Conservation (phyloP, 2,329 filamentous ascomycete species). For the Lachnellula willkommii region DNA sequence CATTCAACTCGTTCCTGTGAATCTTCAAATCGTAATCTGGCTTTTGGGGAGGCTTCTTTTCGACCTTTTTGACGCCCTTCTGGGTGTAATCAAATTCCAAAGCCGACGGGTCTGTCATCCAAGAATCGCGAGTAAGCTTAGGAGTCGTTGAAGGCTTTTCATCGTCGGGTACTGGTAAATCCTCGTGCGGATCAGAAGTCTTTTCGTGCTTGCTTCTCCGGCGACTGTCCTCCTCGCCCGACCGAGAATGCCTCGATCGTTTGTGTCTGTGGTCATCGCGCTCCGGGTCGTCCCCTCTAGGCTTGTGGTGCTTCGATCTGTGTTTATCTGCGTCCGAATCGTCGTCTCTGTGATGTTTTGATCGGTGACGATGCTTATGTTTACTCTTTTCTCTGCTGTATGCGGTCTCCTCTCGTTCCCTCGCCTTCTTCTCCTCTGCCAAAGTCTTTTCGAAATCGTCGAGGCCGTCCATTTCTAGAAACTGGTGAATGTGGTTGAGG, state of each 20-base stretch:
- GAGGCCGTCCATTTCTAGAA: constrained; percentile 45
- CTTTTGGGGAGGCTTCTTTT: constrained; percentile 34
- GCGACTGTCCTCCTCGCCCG: constrained; percentile 32
- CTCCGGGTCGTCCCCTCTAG: constrained; percentile 36
- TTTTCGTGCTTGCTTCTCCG: constrained; percentile 36
- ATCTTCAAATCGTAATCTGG: constrained; percentile 40
- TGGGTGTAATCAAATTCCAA: constrained; percentile 80
- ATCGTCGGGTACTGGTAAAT: constrained; percentile 48
- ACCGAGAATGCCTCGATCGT: constrained; percentile 44
- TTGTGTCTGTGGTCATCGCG: constrained; percentile 59
- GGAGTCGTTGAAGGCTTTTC: constrained; percentile 34
- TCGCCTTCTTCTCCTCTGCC: constrained; percentile 55
- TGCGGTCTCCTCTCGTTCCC: constrained; percentile 43
- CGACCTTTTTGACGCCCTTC: constrained; percentile 49
- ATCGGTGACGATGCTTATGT: constrained; percentile 31
- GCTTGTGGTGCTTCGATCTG: constrained; percentile 11
- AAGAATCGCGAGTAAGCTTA: constrained; percentile 64
- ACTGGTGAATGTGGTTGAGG: not conserved
- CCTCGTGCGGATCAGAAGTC: constrained; percentile 43
- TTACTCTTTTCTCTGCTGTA: constrained; percentile 40
- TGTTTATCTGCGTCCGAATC: constrained; percentile 15
- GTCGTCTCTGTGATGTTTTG: constrained; percentile 30
- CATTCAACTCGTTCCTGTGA: constrained; percentile 77
- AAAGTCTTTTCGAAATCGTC: constrained; percentile 75
- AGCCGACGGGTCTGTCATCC: constrained; percentile 87